Evolutionary conservation across 805 yeast species (phyloP).

Genomic region (Lipomyces sp.): DNA sequence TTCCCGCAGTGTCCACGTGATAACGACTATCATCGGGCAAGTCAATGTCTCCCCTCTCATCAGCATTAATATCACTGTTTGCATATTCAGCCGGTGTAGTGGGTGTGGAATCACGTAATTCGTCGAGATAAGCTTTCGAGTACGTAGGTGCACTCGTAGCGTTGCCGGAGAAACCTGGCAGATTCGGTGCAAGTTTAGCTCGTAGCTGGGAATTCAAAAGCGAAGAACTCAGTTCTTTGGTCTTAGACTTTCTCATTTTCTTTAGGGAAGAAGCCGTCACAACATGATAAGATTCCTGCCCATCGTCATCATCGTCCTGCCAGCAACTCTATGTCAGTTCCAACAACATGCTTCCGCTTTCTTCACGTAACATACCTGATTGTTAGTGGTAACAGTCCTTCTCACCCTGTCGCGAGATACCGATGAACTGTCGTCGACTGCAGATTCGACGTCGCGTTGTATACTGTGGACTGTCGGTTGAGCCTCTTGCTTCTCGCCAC

Average conservation of each 20-base stretch:
- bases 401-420: neutral
- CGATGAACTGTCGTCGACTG: neutral
- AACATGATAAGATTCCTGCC: conserved; percentile 18
- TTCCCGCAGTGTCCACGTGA: conserved; percentile 23
- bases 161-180: conserved; percentile 7
- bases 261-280: conserved; percentile 28
- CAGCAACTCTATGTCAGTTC: neutral
- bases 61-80: neutral
- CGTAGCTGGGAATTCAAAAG: conserved; percentile 21
- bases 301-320: conserved; percentile 10
- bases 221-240: conserved; percentile 7
- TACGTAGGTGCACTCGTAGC: conserved; percentile 10
- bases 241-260: conserved; percentile 19
- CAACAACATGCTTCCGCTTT: neutral
- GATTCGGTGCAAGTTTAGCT: conserved; percentile 26
- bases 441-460: neutral
- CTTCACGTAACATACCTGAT: neutral
- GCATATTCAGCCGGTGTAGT: conserved; percentile 27
- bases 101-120: conserved; percentile 30
- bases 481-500: neutral
- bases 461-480: neutral
- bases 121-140: conserved; percentile 28
- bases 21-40: conserved; percentile 13
- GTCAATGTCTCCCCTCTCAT: neutral
- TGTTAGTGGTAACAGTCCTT: neutral